Conservation (phyloP, 2,329 filamentous ascomycete genomes). For the Ophiocordyceps robertsii region DNA sequence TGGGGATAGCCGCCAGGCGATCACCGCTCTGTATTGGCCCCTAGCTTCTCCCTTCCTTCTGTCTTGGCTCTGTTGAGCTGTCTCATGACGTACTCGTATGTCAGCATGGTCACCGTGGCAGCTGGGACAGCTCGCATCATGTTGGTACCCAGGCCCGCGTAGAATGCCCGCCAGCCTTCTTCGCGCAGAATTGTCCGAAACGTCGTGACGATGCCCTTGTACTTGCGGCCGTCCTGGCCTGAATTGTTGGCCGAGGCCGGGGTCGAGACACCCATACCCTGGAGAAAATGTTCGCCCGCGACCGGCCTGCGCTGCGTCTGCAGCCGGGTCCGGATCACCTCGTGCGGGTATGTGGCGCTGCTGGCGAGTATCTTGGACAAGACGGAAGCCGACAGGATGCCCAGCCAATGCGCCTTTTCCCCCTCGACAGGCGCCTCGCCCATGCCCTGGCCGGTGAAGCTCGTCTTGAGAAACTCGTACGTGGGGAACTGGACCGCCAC, state of each 20-base stretch:
- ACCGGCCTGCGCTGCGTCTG: slow-evolving; percentile 79
- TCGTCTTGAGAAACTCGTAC: slow-evolving; percentile 85
- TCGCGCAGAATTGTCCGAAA: slow-evolving; percentile 75
- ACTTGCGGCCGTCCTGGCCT: slow-evolving; percentile 33
- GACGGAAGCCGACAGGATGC: slow-evolving; percentile 78
- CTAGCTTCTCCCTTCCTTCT: slow-evolving; percentile 22
- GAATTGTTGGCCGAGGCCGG: slow-evolving; percentile 10
- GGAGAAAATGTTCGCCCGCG: slow-evolving; percentile 37
- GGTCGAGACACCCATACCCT: slow-evolving; percentile 32
- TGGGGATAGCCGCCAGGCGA: not conserved
- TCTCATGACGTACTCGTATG: slow-evolving; percentile 69
- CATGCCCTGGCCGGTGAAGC: slow-evolving; percentile 82
- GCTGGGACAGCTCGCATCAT: slow-evolving; percentile 92
- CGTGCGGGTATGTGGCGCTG: slow-evolving; percentile 91
- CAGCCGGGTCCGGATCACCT: slow-evolving; percentile 83
- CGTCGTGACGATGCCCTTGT: slow-evolving; percentile 69
- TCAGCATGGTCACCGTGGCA: slow-evolving; percentile 94
- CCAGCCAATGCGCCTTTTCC: slow-evolving; percentile 56
- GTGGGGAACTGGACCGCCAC: slow-evolving; percentile 95
- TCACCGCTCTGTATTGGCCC: slow-evolving; percentile 5
- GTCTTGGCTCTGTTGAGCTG: slow-evolving; percentile 30
- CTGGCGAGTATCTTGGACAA: slow-evolving; percentile 91
- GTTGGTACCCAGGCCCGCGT: slow-evolving; percentile 94
- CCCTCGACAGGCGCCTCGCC: slow-evolving; percentile 41
- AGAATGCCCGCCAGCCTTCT: slow-evolving; percentile 94